Conservation (phyloP, 2,329 filamentous ascomycete genomes). For the Torrubiella hemipterigena region DNA sequence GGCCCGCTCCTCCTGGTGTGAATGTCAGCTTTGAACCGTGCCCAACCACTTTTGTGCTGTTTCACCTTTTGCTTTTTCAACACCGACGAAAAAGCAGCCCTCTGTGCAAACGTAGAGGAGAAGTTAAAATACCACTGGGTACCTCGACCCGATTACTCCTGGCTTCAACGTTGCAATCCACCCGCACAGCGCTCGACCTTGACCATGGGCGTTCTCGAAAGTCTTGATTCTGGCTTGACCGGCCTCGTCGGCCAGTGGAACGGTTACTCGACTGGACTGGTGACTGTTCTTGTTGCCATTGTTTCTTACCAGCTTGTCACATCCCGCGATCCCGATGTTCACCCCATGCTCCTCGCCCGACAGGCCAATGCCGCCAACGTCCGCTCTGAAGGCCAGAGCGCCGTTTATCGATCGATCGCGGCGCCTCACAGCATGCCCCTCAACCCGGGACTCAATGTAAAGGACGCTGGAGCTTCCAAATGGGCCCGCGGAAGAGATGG, state of each 20-base stretch:
- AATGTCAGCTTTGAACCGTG: too few relatives aligned
- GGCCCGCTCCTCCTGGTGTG: too few relatives aligned
- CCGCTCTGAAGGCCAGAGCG: conserved; percentile 72
- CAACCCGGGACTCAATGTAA: conserved; percentile 67
- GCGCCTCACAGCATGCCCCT: conserved; percentile 77
- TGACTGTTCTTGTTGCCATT: conserved; percentile 52
- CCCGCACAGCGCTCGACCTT: conserved; percentile 1
- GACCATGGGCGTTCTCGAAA: conserved; percentile 35
- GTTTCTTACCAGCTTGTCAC: conserved; percentile 60
- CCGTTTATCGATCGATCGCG: conserved; percentile 73
- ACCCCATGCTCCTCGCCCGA: conserved; percentile 79
- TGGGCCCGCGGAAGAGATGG: conserved; percentile 78
- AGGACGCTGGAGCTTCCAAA: conserved; percentile 65
- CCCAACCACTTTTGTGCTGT: too few relatives aligned
- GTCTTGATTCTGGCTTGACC: conserved; percentile 60
- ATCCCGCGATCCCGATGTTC: conserved; percentile 73
- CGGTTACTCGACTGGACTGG: conserved; percentile 59
- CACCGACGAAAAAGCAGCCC: too few relatives aligned
- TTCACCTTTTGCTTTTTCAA: too few relatives aligned
- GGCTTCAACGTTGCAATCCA: neutral
- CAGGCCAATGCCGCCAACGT: conserved; percentile 72
- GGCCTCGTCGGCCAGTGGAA: conserved; percentile 71
- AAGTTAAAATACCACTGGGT: too few relatives aligned
- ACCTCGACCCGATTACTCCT: too few relatives aligned
- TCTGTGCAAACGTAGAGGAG: too few relatives aligned